Base-by-base conservation (phyloP, 2,329 filamentous ascomycete genomes). In the Apiospora phragmitis region DNA sequence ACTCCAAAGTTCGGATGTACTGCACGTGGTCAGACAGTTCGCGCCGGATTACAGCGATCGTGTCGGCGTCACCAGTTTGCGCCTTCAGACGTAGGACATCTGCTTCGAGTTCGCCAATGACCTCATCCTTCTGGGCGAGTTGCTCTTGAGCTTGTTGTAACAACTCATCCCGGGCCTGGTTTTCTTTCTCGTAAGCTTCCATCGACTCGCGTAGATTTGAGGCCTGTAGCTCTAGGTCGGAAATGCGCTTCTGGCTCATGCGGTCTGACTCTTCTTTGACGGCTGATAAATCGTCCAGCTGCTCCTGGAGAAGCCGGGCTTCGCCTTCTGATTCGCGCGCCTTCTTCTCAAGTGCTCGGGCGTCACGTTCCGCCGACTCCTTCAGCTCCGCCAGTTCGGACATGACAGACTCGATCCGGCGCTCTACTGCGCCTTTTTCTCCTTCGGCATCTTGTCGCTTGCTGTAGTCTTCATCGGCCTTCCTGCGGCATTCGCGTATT, bases 1-100 rank as follows among this genome's bases (percentile, higher is more conserved):
- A 87, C 79, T 99, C 96, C 3, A 99, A 85, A 41, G 89, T 91
- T 71, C 94, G 91, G 74, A 98, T 97, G 77, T 98, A 94, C n/a
- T 90, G 87, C 0, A 99, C 93, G 78, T 98, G 96, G 74, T 98
- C 95, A 0, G 93, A 92, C 5, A 99, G 87, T 81, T 99, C 95
- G 74, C 91, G 89, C 79, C 95, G 94, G 75, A 99, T 93, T 43
- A 98, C 90, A 6, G 88, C 89, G 77, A 98, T 87, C 0, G 94
- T 96, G 74, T 98, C 95, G 0, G 91, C 90, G 79, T 98, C 95
- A 12, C 93, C 94, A 1, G 93, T 93, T 76, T 96, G 93, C 0
- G 95, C 93, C 79, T 95, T 98, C 6, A 97, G 83, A 42, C 92
- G 88, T 69, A 98, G 83, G 11, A 98, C 89, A 69, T 98, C 94